These are phyloP conservation scores for Pseudocercospora fuligena DNA, from an alignment of 2,329 filamentous ascomycete species.

Conservation along the genomic window DNA sequence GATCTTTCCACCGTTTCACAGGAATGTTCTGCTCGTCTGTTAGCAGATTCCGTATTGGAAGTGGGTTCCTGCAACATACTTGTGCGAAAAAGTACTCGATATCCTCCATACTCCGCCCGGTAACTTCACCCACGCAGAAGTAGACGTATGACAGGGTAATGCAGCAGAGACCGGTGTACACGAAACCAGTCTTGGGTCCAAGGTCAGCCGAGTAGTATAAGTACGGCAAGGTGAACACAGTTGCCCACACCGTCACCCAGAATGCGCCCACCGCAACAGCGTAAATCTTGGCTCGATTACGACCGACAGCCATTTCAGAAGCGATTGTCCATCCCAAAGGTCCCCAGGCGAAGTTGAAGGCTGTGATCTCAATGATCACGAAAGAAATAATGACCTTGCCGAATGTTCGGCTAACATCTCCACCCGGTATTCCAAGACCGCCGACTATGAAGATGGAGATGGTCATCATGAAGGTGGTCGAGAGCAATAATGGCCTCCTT, in stretches of 20 bases:
- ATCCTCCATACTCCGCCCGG: not conserved
- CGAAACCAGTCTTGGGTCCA: conserved; percentile 1
- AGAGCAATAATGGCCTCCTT: not conserved
- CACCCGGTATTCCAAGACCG: not conserved
- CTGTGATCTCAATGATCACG: not conserved
- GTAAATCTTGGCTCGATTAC: conserved; percentile 1
- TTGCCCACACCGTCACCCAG: not conserved
- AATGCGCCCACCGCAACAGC: not conserved
- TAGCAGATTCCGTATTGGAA: not conserved
- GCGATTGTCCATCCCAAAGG: conserved; percentile 1
- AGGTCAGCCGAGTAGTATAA: not conserved
- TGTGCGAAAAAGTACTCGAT: conserved; percentile 1
- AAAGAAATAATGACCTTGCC: not conserved
- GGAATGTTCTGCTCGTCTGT: not conserved
- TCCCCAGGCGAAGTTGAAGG: conserved; percentile 1
- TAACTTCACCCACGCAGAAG: conserved; percentile 1
- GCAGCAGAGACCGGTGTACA: not conserved
- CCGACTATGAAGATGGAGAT: not conserved
- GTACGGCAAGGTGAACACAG: not conserved
- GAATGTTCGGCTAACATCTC: not conserved
- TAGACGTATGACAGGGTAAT: not conserved
- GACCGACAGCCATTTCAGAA: conserved; percentile 3
- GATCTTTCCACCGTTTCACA: not conserved
- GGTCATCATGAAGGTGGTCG: not conserved
- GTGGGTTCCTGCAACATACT: not conserved